These are phyloP conservation scores for Penicillium maclennaniae DNA, from an alignment of 495 filamentous ascomycete species.

Conservation along the genomic window DNA sequence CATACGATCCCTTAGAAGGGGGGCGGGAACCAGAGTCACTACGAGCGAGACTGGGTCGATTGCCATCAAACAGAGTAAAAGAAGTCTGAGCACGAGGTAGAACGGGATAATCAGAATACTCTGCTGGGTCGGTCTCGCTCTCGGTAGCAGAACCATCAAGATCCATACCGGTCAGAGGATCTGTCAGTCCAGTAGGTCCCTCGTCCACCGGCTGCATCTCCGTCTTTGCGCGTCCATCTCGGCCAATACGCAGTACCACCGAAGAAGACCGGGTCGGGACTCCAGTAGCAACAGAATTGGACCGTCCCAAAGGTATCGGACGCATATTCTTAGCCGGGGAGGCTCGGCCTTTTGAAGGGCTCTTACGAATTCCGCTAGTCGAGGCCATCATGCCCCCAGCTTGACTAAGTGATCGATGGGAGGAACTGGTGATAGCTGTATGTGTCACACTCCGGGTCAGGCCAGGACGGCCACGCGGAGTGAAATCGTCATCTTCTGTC, in stretches of 20 bases:
- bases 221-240: conserved; percentile 65
- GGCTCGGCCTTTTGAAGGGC: conserved; percentile 41
- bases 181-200: conserved; percentile 35
- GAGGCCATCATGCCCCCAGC: conserved; percentile 32
- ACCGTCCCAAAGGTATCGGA: conserved; percentile 25
- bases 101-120: conserved; percentile 63
- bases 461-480: conserved; percentile 46
- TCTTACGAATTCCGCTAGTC: conserved; percentile 41
- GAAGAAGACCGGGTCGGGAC: conserved; percentile 39
- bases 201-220: conserved; percentile 60
- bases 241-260: conserved; percentile 68
- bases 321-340: conserved; percentile 40
- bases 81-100: conserved; percentile 60
- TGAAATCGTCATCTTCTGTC: conserved; percentile 40
- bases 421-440: conserved; percentile 27
- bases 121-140: conserved; percentile 53
- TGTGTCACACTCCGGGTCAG: conserved; percentile 59
- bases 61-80: conserved; percentile 56
- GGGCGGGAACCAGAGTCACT: conserved; percentile 54
- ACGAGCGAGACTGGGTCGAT: conserved; percentile 44
- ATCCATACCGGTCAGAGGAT: conserved; percentile 42
- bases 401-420: conserved; percentile 28
- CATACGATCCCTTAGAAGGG: conserved; percentile 49
- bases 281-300: conserved; percentile 29
- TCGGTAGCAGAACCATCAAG: conserved; percentile 46